A percentile compares a stretch with the other conserved stretches of the same genome.
These are phyloP conservation scores for baker's yeast (Saccharomyces cerevisiae) DNA, from an alignment of 805 yeast species.

Conservation along the genomic window DNA sequence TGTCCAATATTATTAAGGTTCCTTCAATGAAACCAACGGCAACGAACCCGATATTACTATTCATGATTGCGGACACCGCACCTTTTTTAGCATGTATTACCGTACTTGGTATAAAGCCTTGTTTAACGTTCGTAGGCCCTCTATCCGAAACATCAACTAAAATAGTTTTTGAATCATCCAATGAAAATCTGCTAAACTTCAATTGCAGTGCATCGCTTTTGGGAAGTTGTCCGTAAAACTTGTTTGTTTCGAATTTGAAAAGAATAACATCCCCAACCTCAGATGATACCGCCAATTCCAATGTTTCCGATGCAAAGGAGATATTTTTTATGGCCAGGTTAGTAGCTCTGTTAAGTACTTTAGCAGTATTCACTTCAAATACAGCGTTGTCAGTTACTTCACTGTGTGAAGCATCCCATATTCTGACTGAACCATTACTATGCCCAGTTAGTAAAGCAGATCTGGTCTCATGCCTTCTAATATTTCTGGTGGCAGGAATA, in stretches of 20 bases:
- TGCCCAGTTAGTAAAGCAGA: constrained; percentile 77
- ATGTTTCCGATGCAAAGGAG: constrained; percentile 70
- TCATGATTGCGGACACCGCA: constrained; percentile 49
- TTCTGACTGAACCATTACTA: constrained; percentile 69
- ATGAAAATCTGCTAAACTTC: constrained; percentile 21
- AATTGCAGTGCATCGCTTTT: constrained; percentile 8
- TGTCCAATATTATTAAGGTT: constrained; percentile 63
- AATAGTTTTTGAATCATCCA: constrained; percentile 11
- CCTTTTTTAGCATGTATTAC: constrained; percentile 40
- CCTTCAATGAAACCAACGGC: constrained; percentile 75
- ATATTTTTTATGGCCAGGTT: constrained; percentile 45
- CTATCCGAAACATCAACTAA: constrained; percentile 47
- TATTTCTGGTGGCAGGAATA: constrained; percentile 45
- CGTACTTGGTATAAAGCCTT: constrained; percentile 55
- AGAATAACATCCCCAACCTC: constrained; percentile 66
- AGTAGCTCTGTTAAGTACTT: constrained; percentile 38
- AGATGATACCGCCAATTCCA: constrained; percentile 64
- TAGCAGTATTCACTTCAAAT: constrained; percentile 49
- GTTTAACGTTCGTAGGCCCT: constrained; percentile 40
- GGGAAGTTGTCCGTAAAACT: constrained; percentile 32
- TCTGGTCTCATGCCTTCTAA: constrained; percentile 42
- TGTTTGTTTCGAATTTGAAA: constrained; percentile 59
- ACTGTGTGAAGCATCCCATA: constrained; percentile 77
- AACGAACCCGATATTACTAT: constrained; percentile 76
- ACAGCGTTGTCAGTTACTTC: constrained; percentile 55